Percentiles rank a stretch among this genome's conserved stretches.
Evolutionary conservation across 1,139 yeast genomes (phyloP).

Genomic region (Saccharomycopsis hybrid): DNA sequence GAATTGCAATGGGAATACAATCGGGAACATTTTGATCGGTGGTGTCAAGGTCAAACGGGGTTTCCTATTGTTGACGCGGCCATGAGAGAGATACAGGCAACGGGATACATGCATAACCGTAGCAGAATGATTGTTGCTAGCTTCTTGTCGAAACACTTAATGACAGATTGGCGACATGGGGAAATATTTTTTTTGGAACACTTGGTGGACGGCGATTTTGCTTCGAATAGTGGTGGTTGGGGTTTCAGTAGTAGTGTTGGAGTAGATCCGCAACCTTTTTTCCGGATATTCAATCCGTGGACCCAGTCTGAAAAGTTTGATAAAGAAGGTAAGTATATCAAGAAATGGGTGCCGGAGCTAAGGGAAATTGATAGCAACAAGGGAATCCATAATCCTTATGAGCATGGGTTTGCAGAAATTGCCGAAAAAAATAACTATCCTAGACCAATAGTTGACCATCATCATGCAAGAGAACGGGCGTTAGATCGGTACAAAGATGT

Average conservation of each 20-base stretch:
- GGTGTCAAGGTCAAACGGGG: slow-evolving; percentile 51
- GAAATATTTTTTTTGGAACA: slow-evolving; percentile 44
- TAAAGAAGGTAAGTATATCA: slow-evolving; percentile 39
- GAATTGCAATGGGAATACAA: slow-evolving; percentile 39
- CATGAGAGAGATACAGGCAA: slow-evolving; percentile 44
- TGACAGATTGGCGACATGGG: slow-evolving; percentile 52
- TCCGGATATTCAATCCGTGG: slow-evolving; percentile 48
- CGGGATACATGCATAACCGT: slow-evolving; percentile 49
- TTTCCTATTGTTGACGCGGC: slow-evolving; percentile 52
- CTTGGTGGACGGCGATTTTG: slow-evolving; percentile 46
- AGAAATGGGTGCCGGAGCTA: slow-evolving; percentile 47
- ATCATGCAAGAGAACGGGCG: slow-evolving; percentile 34
- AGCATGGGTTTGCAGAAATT: slow-evolving; percentile 20
- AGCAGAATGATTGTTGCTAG: slow-evolving; percentile 49
- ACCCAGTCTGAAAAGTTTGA: slow-evolving; percentile 46
- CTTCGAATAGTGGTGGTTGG: slow-evolving; percentile 55
- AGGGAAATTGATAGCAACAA: slow-evolving; percentile 26
- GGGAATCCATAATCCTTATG: slow-evolving; percentile 37
- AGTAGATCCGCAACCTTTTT: slow-evolving; percentile 50
- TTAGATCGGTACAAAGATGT: slow-evolving; percentile 35
- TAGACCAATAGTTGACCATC: slow-evolving; percentile 37
- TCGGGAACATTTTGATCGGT: slow-evolving; percentile 34
- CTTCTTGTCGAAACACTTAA: slow-evolving; percentile 43
- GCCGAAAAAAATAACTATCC: slow-evolving; percentile 34
- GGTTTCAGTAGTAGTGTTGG: slow-evolving; percentile 47